These are phyloP conservation scores for Rhodotorula mucilaginosa DNA, from an alignment of 1,284 basidiomycete genomes.

Conservation along the genomic window DNA sequence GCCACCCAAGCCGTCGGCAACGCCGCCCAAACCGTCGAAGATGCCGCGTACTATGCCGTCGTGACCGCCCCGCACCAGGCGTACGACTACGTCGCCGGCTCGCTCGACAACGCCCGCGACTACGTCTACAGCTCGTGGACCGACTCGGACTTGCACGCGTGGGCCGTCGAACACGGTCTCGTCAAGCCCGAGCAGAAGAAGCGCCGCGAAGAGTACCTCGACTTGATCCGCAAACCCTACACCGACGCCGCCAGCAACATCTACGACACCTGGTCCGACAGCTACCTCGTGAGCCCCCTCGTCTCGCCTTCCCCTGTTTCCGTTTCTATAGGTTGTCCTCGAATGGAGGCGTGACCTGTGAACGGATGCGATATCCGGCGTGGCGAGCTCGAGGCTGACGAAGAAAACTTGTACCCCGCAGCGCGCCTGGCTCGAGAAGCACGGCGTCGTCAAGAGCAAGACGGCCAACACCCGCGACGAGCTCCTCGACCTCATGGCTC, in stretches of 20 bases:
- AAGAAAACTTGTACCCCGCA: slow-evolving; percentile 43
- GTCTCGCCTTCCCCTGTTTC: too few species aligned
- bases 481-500: slow-evolving; percentile 67
- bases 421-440: slow-evolving; percentile 77
- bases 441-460: slow-evolving; percentile 65
- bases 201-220: slow-evolving; percentile 66
- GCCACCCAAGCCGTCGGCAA: slow-evolving; percentile 57
- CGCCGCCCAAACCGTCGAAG: slow-evolving; percentile 56
- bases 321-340: too few species aligned
- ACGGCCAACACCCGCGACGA: slow-evolving; percentile 66
- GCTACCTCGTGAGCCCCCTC: slow-evolving; percentile 61
- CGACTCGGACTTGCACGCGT: slow-evolving; percentile 61
- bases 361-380: too few species aligned
- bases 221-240: slow-evolving; percentile 67
- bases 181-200: slow-evolving; percentile 55
- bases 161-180: slow-evolving; percentile 70
- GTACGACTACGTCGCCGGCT: slow-evolving; percentile 53
- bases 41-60: slow-evolving; percentile 44
- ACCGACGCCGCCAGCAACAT: slow-evolving; percentile 60
- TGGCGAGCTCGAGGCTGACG: too few species aligned
- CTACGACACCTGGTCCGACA: slow-evolving; percentile 81
- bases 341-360: too few species aligned
- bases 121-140: slow-evolving; percentile 86
- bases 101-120: slow-evolving; percentile 72
- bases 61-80: slow-evolving; percentile 49